A percentile compares a stretch with the other conserved stretches of the same genome.
phyloP scores from a whole-genome alignment of 1,284 basidiomycete species.

The Xerocomus amazonicus region DNA sequence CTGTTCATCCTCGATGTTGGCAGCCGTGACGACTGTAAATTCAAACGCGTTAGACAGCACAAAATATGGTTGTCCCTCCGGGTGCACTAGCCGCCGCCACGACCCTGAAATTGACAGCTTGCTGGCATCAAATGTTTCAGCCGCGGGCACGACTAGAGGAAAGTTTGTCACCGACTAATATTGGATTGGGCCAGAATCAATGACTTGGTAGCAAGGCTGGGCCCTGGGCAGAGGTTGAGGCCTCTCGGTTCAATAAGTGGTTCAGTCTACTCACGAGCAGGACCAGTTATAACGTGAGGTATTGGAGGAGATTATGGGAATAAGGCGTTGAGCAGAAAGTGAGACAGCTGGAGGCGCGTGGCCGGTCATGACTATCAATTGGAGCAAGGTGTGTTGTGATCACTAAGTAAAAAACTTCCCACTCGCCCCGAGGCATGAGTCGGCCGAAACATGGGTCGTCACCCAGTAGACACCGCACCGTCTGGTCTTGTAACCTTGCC shows the following conservation, averaged over 20 bases:
- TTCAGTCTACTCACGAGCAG: neutral
- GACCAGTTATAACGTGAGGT: neutral
- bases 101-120: neutral
- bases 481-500: too few species aligned
- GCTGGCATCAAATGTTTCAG: neutral
- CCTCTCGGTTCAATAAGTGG: neutral
- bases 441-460: too few species aligned
- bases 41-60: conserved; percentile 23
- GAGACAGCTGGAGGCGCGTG: too few species aligned
- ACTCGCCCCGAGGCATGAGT: too few species aligned
- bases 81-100: conserved; percentile 44
- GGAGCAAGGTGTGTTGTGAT: too few species aligned
- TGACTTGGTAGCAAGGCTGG: neutral
- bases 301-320: neutral
- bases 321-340: neutral
- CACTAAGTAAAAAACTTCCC: too few species aligned
- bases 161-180: neutral
- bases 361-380: too few species aligned
- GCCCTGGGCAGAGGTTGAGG: neutral
- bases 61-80: conserved; percentile 51
- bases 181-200: neutral
- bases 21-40: conserved; percentile 42
- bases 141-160: neutral
- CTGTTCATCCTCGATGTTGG: conserved; percentile 37
- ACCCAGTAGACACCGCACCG: too few species aligned